Conservation (phyloP, 345 rosid genomes). For the Citrus australasica region DNA sequence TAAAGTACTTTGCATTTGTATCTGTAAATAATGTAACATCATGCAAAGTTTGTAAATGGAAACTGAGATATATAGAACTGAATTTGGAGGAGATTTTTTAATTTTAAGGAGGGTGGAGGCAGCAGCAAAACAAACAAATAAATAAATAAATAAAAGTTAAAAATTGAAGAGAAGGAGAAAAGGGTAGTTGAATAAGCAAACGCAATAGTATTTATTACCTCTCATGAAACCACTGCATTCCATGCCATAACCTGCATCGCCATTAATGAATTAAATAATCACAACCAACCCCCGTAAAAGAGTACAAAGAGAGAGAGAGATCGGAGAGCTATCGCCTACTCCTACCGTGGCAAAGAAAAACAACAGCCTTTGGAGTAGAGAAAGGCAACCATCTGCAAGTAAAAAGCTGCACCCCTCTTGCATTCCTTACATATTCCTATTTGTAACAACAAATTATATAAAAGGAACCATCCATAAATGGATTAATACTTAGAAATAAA, state of each 20-base stretch:
- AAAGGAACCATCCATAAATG: neutral
- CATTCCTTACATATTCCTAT: slow-evolving; percentile 65
- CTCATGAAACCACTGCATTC: slow-evolving; percentile 94
- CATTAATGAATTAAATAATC: slow-evolving; percentile 32
- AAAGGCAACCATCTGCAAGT: slow-evolving; percentile 87
- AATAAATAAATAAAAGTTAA: too few relatives aligned
- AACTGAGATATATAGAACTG: too few relatives aligned
- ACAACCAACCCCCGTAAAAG: slow-evolving; percentile 7
- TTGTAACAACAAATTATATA: neutral
- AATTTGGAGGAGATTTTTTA: too few relatives aligned
- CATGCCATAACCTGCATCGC: slow-evolving; percentile 84
- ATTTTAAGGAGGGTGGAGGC: too few relatives aligned
- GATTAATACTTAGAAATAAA: too few relatives aligned
- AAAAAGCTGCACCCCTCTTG: slow-evolving; percentile 71
- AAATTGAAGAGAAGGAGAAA: too few relatives aligned
- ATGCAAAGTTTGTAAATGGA: too few relatives aligned
- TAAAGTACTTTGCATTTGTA: too few relatives aligned
- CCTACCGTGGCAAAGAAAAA: slow-evolving; percentile 92
- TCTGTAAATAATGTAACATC: too few relatives aligned
- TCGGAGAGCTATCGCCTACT: too few relatives aligned
- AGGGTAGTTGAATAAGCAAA: too few relatives aligned
- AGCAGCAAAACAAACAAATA: too few relatives aligned
- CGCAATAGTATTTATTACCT: slow-evolving; percentile 44
- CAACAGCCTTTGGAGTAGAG: slow-evolving; percentile 73
- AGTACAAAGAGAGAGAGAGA: neutral